Percentiles rank a stretch among this genome's conserved stretches.
Conservation (phyloP, 2,329 filamentous ascomycete genomes). For the Pyrenophora tritici-repentis region DNA sequence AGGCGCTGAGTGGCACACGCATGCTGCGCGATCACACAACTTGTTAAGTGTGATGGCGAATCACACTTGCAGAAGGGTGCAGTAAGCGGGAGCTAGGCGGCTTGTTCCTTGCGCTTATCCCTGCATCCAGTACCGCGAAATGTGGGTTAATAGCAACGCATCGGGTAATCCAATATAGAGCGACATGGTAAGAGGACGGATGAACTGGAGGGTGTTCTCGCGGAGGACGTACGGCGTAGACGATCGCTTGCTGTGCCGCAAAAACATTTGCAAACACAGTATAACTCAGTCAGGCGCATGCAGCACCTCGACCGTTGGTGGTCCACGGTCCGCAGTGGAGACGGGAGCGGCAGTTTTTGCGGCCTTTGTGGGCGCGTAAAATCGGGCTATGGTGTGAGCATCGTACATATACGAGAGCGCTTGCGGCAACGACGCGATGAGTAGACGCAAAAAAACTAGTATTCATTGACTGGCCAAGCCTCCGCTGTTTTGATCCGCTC, state of each 20-base stretch:
- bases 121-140: slow-evolving; percentile 9
- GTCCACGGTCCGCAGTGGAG: not conserved
- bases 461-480: not conserved
- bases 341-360: slow-evolving; percentile 19
- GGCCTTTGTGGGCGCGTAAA: slow-evolving; percentile 35
- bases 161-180: slow-evolving; percentile 22
- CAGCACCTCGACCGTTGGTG: too few species aligned
- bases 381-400: slow-evolving; percentile 25
- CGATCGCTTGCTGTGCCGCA: slow-evolving; percentile 3
- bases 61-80: slow-evolving; percentile 18
- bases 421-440: slow-evolving; percentile 11
- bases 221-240: slow-evolving; percentile 11
- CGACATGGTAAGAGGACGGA: slow-evolving; percentile 6
- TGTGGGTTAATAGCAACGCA: slow-evolving; percentile 21
- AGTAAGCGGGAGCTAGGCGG: slow-evolving; percentile 22
- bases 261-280: not conserved
- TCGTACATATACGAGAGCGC: slow-evolving; percentile 27
- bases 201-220: slow-evolving; percentile 1
- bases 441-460: slow-evolving; percentile 4
- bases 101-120: slow-evolving; percentile 21
- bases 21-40: slow-evolving; percentile 38
- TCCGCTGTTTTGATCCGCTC: not conserved
- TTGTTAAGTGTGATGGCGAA: slow-evolving; percentile 30
- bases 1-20: slow-evolving; percentile 41
- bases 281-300: too few species aligned